phyloP scores from a whole-genome alignment of 352 stramenopile species.

The Globisporangium megalacanthum region DNA sequence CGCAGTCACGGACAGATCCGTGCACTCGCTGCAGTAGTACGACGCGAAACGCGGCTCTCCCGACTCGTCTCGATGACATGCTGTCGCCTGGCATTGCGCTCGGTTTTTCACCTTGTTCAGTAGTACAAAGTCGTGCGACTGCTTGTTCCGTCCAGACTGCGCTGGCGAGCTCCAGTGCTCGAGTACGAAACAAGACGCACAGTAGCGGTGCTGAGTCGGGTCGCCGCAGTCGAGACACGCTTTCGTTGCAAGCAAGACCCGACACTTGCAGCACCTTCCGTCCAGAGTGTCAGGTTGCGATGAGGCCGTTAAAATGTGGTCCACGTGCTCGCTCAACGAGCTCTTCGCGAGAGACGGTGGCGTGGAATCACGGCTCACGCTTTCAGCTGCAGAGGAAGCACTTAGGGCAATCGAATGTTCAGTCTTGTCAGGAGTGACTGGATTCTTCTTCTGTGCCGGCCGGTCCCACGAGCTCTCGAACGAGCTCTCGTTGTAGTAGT shows the following conservation, averaged over 20 bases:
- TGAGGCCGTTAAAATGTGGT: not conserved
- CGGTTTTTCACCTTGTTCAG: conserved; percentile 17
- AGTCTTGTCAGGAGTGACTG: not conserved
- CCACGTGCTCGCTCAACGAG: not conserved
- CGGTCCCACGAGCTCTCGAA: conserved; percentile 48
- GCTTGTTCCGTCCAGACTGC: conserved; percentile 11
- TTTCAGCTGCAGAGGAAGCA: not conserved
- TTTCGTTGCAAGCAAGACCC: conserved; percentile 27
- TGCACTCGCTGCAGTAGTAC: conserved; percentile 40
- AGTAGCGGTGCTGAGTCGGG: conserved; percentile 24
- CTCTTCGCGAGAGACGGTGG: not conserved
- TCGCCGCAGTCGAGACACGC: conserved; percentile 51
- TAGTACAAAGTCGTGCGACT: conserved; percentile 53
- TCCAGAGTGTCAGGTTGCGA: conserved; percentile 10
- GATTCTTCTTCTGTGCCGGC: not conserved
- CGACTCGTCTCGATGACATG: conserved; percentile 11
- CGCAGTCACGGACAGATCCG: too few relatives aligned
- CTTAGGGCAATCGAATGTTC: not conserved
- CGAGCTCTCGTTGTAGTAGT: conserved; percentile 59
- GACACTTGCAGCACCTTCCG: conserved; percentile 37
- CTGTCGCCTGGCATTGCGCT: conserved; percentile 26
- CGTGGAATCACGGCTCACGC: not conserved
- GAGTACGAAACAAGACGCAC: conserved; percentile 42
- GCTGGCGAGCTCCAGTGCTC: conserved; percentile 24
- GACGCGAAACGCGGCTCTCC: conserved; percentile 18